phyloP scores from a whole-genome alignment of 768 basidiomycete species.

The Leucogyrophana mollusca region DNA sequence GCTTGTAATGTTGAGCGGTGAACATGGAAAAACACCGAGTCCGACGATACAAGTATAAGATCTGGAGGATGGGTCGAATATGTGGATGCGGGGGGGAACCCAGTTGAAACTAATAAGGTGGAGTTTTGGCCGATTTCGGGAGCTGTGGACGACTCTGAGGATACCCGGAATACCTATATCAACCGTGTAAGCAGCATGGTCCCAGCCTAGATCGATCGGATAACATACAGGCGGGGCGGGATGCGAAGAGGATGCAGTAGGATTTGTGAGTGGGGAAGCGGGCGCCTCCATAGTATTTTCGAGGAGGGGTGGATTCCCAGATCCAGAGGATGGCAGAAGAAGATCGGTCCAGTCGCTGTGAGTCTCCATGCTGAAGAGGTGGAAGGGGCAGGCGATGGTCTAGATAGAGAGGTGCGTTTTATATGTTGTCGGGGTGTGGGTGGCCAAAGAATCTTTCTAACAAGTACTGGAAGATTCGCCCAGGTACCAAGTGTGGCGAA shows the following conservation, averaged over 20 bases:
- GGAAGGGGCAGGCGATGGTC: no score
- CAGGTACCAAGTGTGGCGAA: no score
- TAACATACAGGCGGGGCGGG: conserved; percentile 64
- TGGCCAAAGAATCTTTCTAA: no score
- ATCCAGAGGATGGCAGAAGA: no score
- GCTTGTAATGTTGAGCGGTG: conserved; percentile 57
- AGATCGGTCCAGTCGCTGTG: no score
- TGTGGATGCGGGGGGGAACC: conserved; percentile 72
- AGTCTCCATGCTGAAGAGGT: no score
- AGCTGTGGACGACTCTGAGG: conserved; percentile 26
- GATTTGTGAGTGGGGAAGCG: conserved; percentile 17
- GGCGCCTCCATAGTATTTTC: conserved; percentile 16
- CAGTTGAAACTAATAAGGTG: conserved; percentile 75
- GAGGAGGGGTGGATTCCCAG: no score
- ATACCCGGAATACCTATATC: conserved; percentile 14
- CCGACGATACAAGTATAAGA: conserved; percentile 64
- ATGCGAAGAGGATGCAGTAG: conserved; percentile 35
- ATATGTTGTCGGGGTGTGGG: no score
- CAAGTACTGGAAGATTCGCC: no score
- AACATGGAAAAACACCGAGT: conserved; percentile 84
- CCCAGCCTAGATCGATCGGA: conserved; percentile 8
- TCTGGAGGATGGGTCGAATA: conserved; percentile 56
- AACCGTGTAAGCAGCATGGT: conserved; percentile 2
- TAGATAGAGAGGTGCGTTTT: no score
- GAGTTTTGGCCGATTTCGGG: conserved; percentile 38